Percentiles rank a stretch among this genome's conserved stretches.
Evolutionary conservation across 78 protist species (phyloP).

Genomic region (Trichosphaerium sp.): DNA sequence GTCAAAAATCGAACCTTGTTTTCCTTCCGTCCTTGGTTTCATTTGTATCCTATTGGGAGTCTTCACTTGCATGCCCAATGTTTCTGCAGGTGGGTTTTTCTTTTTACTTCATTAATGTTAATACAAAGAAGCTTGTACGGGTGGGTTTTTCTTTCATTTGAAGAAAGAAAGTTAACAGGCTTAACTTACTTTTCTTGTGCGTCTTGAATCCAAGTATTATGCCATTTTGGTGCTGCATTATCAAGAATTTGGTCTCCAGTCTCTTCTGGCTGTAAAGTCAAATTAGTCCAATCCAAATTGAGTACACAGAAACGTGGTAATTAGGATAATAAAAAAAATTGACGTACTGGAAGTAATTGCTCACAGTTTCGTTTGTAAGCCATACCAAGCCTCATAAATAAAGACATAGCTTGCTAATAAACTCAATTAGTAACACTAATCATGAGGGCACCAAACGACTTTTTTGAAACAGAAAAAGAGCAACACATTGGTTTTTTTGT

Average conservation of each 20-base stretch:
- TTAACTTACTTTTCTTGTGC: neutral
- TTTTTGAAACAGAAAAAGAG: neutral
- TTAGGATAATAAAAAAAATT: neutral
- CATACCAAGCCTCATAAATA: slow-evolving; percentile 77
- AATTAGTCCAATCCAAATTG: neutral
- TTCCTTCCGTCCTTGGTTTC: neutral
- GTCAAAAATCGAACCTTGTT: too few relatives aligned
- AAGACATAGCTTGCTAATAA: slow-evolving; percentile 49
- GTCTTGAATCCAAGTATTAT: slow-evolving; percentile 21
- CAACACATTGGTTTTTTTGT: neutral
- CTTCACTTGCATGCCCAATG: neutral
- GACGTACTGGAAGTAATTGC: slow-evolving; percentile 10
- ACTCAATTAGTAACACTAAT: neutral
- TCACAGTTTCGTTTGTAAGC: slow-evolving; percentile 63
- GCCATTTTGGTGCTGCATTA: slow-evolving; percentile 7
- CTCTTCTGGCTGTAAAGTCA: neutral
- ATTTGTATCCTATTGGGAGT: neutral
- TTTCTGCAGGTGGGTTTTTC: neutral
- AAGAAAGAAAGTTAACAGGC: neutral
- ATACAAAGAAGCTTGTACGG: neutral
- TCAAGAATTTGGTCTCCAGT: slow-evolving; percentile 1
- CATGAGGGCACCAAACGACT: neutral
- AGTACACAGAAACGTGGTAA: neutral
- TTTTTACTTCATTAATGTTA: neutral
- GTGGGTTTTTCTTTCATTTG: neutral